These are phyloP conservation scores for Xylaria curta DNA, from an alignment of 495 filamentous ascomycete genomes.

Conservation along the genomic window DNA sequence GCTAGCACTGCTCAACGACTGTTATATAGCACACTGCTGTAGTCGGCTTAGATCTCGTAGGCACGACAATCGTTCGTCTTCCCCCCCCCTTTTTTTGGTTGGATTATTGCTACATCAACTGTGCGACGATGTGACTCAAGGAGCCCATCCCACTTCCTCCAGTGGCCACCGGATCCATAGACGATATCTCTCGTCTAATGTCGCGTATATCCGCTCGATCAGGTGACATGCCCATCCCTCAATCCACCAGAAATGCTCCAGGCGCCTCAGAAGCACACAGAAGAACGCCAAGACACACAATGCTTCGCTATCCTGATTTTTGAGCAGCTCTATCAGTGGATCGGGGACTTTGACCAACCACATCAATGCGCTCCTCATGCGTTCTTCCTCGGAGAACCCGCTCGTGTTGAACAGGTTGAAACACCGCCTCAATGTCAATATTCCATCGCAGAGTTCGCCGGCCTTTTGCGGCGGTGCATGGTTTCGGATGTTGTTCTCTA, in stretches of 20 bases:
- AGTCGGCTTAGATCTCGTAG: not conserved
- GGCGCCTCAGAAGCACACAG: constrained; percentile 44
- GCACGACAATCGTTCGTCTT: too few species aligned
- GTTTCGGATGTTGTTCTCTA: constrained; percentile 29
- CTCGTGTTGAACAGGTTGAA: constrained; percentile 28
- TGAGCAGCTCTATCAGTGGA: constrained; percentile 42
- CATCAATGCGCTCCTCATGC: constrained; percentile 44
- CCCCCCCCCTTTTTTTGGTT: too few species aligned
- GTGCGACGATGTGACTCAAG: constrained; percentile 11
- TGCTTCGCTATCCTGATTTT: constrained; percentile 42
- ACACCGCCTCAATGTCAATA: constrained; percentile 33
- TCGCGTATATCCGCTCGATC: constrained; percentile 43
- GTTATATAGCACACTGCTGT: not conserved
- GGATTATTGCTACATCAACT: too few species aligned
- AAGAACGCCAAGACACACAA: constrained; percentile 51
- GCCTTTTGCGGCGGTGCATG: constrained; percentile 29
- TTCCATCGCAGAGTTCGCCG: constrained; percentile 24
- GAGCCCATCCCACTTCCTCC: constrained; percentile 50
- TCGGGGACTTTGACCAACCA: constrained; percentile 47
- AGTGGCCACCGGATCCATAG: constrained; percentile 53
- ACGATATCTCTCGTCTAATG: constrained; percentile 47
- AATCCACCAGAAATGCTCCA: constrained; percentile 53
- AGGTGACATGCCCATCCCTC: constrained; percentile 49
- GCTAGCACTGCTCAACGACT: not conserved
- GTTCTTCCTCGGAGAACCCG: constrained; percentile 32